phyloP scores from a whole-genome alignment of 1,284 basidiomycete species.

The Peniophora sp. region DNA sequence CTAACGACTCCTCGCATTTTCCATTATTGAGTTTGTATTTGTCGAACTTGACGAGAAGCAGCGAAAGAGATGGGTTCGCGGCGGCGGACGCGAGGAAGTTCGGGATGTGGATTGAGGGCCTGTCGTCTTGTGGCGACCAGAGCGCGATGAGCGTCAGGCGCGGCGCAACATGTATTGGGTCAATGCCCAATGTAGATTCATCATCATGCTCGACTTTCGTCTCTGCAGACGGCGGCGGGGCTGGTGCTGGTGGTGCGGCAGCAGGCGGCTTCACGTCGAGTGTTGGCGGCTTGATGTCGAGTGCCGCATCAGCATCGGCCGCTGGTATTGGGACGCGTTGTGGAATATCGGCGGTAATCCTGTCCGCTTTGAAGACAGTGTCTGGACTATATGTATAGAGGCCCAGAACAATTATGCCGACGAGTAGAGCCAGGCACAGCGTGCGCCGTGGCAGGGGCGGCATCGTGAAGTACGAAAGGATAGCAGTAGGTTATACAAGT shows the following conservation, averaged over 20 bases:
- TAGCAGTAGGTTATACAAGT: no score
- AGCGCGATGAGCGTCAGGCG: neutral
- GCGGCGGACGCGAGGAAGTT: neutral
- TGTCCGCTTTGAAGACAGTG: no score
- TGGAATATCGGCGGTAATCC: no score
- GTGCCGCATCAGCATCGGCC: no score
- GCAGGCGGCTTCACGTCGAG: neutral
- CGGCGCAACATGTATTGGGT: neutral
- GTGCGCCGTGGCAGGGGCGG: no score
- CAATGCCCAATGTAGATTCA: no score
- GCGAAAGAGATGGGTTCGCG: neutral
- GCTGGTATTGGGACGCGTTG: no score
- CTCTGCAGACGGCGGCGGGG: neutral
- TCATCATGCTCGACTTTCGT: no score
- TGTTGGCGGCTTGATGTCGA: neutral
- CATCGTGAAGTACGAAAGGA: no score
- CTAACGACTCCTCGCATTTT: neutral
- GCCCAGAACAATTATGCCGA: no score
- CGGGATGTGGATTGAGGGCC: neutral
- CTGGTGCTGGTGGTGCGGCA: neutral
- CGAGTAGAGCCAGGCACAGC: no score
- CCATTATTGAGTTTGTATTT: neutral
- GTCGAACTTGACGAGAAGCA: neutral
- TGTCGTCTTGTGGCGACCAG: neutral
- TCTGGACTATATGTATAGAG: no score